These are phyloP conservation scores for Malassezia sympodialis DNA, from an alignment of 1,284 basidiomycete genomes.

Conservation along the genomic window DNA sequence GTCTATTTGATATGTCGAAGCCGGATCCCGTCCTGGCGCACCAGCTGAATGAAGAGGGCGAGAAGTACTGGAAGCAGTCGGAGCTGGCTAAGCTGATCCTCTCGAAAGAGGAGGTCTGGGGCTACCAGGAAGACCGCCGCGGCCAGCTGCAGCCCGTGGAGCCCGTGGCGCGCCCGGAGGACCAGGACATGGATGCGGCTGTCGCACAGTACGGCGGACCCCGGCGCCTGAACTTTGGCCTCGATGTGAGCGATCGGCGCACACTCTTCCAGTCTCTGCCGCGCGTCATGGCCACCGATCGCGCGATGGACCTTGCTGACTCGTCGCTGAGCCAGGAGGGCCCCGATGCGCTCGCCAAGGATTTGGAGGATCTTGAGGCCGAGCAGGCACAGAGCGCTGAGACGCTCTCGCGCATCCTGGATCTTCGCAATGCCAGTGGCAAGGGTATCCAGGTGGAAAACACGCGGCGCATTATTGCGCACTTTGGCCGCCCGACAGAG, in stretches of 20 bases:
- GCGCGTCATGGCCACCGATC: conserved; percentile 39
- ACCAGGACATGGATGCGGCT: conserved; percentile 10
- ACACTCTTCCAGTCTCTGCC: conserved; percentile 41
- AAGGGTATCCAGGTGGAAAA: conserved; percentile 76
- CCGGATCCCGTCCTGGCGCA: conserved; percentile 65
- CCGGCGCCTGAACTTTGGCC: conserved; percentile 38
- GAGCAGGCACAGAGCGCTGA: conserved; percentile 58
- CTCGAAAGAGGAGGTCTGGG: conserved; percentile 39
- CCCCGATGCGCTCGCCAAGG: conserved; percentile 9
- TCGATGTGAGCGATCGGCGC: conserved; percentile 26
- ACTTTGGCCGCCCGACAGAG: conserved; percentile 57
- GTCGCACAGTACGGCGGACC: conserved; percentile 27
- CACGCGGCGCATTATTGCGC: conserved; percentile 63
- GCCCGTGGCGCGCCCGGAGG: conserved; percentile 6
- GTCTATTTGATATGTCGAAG: conserved; percentile 47
- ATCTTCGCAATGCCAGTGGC: conserved; percentile 76
- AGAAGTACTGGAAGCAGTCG: conserved; percentile 28
- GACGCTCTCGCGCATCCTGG: conserved; percentile 62
- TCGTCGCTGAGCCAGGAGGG: conserved; percentile 24
- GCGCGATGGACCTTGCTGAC: conserved; percentile 30
- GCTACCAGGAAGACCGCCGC: conserved; percentile 35
- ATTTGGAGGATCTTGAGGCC: conserved; percentile 20
- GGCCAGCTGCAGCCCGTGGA: conserved; percentile 31
- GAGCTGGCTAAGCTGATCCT: conserved; percentile 38
- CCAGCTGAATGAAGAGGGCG: conserved; percentile 50